Evolutionary conservation across 352 stramenopile genomes (phyloP), one percentile per base, ranked within the genome.

Genomic region (Phytopythium boreale): DNA sequence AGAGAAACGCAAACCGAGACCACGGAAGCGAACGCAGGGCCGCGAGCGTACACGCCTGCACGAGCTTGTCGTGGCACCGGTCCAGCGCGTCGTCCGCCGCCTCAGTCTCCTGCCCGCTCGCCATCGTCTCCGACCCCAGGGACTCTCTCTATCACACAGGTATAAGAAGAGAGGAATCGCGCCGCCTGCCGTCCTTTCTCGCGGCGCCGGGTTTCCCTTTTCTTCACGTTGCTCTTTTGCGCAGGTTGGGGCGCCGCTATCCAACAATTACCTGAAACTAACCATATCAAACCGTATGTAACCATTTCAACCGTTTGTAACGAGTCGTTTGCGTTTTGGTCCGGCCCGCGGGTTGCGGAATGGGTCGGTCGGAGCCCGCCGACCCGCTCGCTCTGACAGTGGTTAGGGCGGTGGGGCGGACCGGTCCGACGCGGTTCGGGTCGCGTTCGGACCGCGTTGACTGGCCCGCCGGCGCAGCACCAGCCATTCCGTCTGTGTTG

Each of bases 401-500:
- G 55, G 26, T 73, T 71, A 69, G 62, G 63, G 64, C 1, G 61
- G 53, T 24, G 17, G 24, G 6, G 0, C 1, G 55, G 34, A 74
- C 72, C 68, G 69, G 72, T 79, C 64, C 56, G 9, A 7, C 34
- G 56, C 65, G 72, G 64, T 68, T 64, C 29, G 27, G 17, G 46
- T 67, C 47, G 29, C 11, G 19, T 0, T 0, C 19, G 53, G n/a
- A 59, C 53, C 53, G 57, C 4, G 27, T 17, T 68, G 24, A 64
- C 43, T 75, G 72, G 75, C 71, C 67, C 62, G 67, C 59, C 51
- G 59, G 34, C 71, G 67, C 70, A 75, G 67, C 71, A 77, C 81
- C 81, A 90, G 81, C 81, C 81, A 90, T 88, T 88, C 61, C 56
- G 20, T 41, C 43, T 52, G 57, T 69, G 26, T 56, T 11, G 67